Base-by-base conservation (phyloP, 2,329 filamentous ascomycete genomes). In the Ceratocystis huliohia region DNA sequence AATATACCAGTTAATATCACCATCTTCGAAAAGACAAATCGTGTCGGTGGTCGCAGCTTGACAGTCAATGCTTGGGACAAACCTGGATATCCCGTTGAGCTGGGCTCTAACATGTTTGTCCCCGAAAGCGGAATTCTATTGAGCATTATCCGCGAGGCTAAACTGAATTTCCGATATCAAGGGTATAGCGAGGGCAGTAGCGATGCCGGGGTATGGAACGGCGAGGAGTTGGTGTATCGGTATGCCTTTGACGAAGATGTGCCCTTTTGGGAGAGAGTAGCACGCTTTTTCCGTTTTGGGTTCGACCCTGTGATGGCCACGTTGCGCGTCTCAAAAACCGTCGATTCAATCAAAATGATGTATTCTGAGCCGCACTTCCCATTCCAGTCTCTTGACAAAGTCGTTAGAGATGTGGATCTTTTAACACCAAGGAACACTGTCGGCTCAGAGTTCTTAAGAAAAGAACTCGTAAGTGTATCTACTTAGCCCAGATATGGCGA, bases 101-200 rank as follows among this genome's bases (percentile, higher is more conserved):
- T 97, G 0, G 94, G 94, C 17, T 94, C 89, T 10, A 93, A 88
- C 69, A 96, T 97, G 71, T 99, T 97, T 73, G 89, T 97, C 57
- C 75, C 87, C 62, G 83, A 88, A 56, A 99, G 97, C 73, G 79
- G 85, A 48, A 96, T 96, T 71, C 81, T 99, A 48, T 84, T 86
- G 71, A 86, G 88, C 65, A 88, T 91, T 0, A 85, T 84, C 6
- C 76, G 82, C 41, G 80, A 83, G 15, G 91, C 96, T 73, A 84
- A 84, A n/a, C 83, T 99, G 2, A 76, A 78, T 0, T 76, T 84
- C 1, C 76, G 74, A n/a, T 76, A 76, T 8, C 75, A 75, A 1
- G 77, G 79, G 20, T 75, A 76, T 41, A 74, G 76, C 6, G 76
- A 81, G 44, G 46, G 56, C 41, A 46, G 33, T 20, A 81, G 81